These are phyloP conservation scores for Rutstroemia sp. DNA, from an alignment of 2,329 filamentous ascomycete species.

Conservation along the genomic window DNA sequence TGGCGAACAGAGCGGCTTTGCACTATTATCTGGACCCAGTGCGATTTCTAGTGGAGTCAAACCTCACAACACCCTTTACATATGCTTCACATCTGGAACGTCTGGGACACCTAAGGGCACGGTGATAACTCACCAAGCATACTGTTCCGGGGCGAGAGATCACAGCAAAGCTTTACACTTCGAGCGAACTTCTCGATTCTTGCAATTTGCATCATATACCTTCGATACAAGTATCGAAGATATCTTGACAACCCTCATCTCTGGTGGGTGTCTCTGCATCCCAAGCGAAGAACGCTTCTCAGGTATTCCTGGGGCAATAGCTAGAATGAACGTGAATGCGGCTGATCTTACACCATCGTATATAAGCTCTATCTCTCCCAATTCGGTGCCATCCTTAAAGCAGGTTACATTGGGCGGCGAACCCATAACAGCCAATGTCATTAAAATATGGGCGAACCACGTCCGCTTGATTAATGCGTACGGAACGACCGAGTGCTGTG, in stretches of 20 bases:
- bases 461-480: conserved; percentile 14
- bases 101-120: conserved; percentile 36
- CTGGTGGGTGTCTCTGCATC: conserved; percentile 19
- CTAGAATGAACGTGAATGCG: conserved; percentile 18
- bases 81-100: conserved; percentile 39
- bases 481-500: conserved; percentile 11
- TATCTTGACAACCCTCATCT: conserved; percentile 15
- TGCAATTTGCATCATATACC: conserved; percentile 17
- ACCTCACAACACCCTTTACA: conserved; percentile 29
- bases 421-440: conserved; percentile 7
- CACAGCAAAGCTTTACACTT: conserved; percentile 24
- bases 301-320: conserved; percentile 28
- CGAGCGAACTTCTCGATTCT: conserved; percentile 10
- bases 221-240: conserved; percentile 19
- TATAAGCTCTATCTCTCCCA: not conserved
- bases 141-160: conserved; percentile 18
- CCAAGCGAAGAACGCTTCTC: conserved; percentile 19
- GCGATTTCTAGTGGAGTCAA: not conserved
- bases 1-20: not conserved
- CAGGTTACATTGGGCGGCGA: conserved; percentile 9
- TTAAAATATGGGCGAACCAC: conserved; percentile 7
- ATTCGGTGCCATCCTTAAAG: conserved; percentile 3
- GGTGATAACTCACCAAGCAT: conserved; percentile 1
- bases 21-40: not conserved
- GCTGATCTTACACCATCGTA: conserved; percentile 20